Evolutionary conservation across 1,284 basidiomycete genomes (phyloP).

Genomic region (Pyrrhoderma noxium): DNA sequence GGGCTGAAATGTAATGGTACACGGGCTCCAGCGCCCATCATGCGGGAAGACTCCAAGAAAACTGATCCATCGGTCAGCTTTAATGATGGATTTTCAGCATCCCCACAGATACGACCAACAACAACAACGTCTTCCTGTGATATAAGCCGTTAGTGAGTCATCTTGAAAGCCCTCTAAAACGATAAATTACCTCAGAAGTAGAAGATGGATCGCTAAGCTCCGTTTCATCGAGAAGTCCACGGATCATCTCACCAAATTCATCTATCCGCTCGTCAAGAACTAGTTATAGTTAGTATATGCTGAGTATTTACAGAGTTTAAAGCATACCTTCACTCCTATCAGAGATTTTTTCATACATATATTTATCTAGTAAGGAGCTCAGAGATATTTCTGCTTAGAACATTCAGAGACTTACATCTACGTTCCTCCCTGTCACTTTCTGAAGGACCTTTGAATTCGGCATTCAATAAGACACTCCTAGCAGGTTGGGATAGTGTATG

Average conservation of each 20-base stretch:
- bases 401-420: constrained; percentile 41
- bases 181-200: constrained; percentile 56
- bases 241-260: constrained; percentile 68
- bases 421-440: constrained; percentile 34
- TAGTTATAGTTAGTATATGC: constrained; percentile 24
- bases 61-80: constrained; percentile 74
- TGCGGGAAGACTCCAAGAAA: constrained; percentile 75
- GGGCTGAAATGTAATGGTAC: constrained; percentile 67
- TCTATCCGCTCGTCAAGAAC: constrained; percentile 82
- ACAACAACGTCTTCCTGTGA: constrained; percentile 64
- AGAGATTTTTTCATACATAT: constrained; percentile 88
- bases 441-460: constrained; percentile 20
- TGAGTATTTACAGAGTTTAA: background rate
- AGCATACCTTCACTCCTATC: constrained; percentile 71
- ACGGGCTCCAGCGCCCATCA: constrained; percentile 66
- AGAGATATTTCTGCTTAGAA: constrained; percentile 2
- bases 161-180: constrained; percentile 3
- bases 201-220: constrained; percentile 74
- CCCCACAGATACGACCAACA: constrained; percentile 75
- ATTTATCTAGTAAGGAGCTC: constrained; percentile 54
- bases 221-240: constrained; percentile 59
- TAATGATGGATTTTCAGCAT: constrained; percentile 37
- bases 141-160: background rate
- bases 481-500: constrained; percentile 9
- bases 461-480: constrained; percentile 4